Percentiles rank a stretch among this genome's conserved stretches.
These are phyloP conservation scores for Candida dubliniensis DNA, from an alignment of 1,139 yeast genomes.

Conservation along the genomic window DNA sequence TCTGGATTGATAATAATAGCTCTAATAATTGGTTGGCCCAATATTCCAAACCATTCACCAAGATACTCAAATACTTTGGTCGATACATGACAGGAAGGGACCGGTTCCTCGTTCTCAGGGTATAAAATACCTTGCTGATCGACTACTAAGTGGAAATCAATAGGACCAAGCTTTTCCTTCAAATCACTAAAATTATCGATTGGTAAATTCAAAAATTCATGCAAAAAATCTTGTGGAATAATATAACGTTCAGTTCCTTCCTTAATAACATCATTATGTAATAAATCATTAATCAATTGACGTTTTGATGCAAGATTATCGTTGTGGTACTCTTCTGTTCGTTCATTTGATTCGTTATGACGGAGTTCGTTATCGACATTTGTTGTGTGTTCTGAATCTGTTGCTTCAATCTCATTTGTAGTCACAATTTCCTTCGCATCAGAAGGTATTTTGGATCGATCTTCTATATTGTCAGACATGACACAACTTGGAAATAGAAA, in stretches of 20 bases:
- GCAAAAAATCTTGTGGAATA: slow-evolving; percentile 33
- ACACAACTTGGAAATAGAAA: too few relatives aligned
- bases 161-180: slow-evolving; percentile 29
- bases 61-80: slow-evolving; percentile 45
- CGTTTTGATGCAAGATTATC: slow-evolving; percentile 21
- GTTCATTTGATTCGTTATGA: background rate
- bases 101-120: slow-evolving; percentile 26
- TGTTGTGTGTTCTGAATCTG: too few relatives aligned
- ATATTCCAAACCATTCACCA: slow-evolving; percentile 55
- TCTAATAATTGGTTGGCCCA: slow-evolving; percentile 48
- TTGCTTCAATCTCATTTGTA: too few relatives aligned
- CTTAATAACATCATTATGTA: slow-evolving; percentile 18
- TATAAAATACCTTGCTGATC: slow-evolving; percentile 34
- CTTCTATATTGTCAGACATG: too few relatives aligned
- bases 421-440: too few relatives aligned
- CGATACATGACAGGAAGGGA: slow-evolving; percentile 34
- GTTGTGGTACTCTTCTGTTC: background rate
- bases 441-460: too few relatives aligned
- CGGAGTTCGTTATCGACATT: background rate
- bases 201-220: slow-evolving; percentile 26
- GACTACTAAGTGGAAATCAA: slow-evolving; percentile 31
- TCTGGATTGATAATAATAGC: slow-evolving; percentile 38
- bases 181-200: slow-evolving; percentile 28
- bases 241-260: slow-evolving; percentile 43
- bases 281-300: slow-evolving; percentile 22